These are phyloP conservation scores for Aspergillus pseudonomiae DNA, from an alignment of 2,329 filamentous ascomycete species.

Conservation along the genomic window DNA sequence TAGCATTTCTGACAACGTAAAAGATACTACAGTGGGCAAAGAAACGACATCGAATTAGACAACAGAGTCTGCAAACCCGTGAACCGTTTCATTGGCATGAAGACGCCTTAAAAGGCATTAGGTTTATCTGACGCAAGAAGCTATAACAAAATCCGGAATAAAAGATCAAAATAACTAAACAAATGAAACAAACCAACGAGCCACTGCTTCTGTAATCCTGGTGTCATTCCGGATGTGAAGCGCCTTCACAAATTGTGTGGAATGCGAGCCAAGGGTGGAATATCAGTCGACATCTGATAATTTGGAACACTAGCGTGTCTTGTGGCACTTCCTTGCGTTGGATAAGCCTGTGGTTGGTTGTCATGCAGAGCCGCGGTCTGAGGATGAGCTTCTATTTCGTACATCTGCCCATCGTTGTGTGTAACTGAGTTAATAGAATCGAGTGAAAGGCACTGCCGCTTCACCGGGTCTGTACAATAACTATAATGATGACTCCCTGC, in stretches of 20 bases:
- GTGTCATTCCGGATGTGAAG: too few relatives aligned
- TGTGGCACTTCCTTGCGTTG: conserved; percentile 37
- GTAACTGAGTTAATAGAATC: conserved; percentile 37
- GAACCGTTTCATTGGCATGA: too few relatives aligned
- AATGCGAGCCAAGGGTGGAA: conserved; percentile 35
- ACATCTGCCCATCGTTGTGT: conserved; percentile 42
- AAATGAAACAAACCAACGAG: too few relatives aligned
- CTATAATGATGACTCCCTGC: conserved; percentile 31
- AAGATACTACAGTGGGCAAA: too few relatives aligned
- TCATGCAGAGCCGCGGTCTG: conserved; percentile 33
- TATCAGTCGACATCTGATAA: conserved; percentile 38
- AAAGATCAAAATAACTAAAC: too few relatives aligned
- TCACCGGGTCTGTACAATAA: conserved; percentile 38
- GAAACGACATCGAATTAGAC: too few relatives aligned
- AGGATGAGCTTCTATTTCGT: conserved; percentile 41
- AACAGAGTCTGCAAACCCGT: too few relatives aligned
- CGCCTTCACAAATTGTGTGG: conserved; percentile 23
- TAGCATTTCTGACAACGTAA: too few relatives aligned
- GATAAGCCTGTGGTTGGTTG: conserved; percentile 35
- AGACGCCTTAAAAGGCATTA: too few relatives aligned
- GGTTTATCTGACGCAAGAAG: too few relatives aligned
- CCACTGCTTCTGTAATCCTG: too few relatives aligned
- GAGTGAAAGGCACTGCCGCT: conserved; percentile 43
- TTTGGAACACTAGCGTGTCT: conserved; percentile 39
- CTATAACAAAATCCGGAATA: too few relatives aligned